Base-by-base conservation (phyloP, 2,329 filamentous ascomycete genomes). In the Phaeosphaeriaceae sp. region DNA sequence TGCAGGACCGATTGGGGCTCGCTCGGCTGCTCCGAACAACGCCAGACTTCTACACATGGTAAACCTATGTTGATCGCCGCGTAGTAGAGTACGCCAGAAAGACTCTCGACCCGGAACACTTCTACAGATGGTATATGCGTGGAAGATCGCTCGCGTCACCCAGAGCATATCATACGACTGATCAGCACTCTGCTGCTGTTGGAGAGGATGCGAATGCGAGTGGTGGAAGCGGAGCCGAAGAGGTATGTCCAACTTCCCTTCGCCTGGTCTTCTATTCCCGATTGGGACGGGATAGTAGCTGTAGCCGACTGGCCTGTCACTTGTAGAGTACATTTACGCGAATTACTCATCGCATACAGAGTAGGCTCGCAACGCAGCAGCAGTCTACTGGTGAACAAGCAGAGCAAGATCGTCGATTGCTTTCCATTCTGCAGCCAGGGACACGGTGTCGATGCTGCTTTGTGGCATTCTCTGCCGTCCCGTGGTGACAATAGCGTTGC, bases 191-290 rank as follows among this genome's bases (percentile, higher is more conserved):
- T 51, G 45, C 57, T 45, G 51, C 51, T 51, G 45, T 56, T 45
- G 51, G 62, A 62, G 53, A 56, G 52, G 54, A 66, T 66, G 60
- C 64, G 65, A 61, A 56, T 63, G 65, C 63, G 62, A 69, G 55
- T 10, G 41, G 54, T 64, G 60, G 57, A 69, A 54, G 64, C 57
- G 60, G 62, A 67, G 61, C 70, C 66, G 68, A 61, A 51, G 40
- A 13, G n/a, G 42, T 24, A 45, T 27, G 27, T 42, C 20, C 42
- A 21, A 11, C 7, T 45, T 36, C 31, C 19, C 48, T 11, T 36
- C 31, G 31, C 13, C 20, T 15, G 24, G 25, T 31, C 25, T 49
- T n/a, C 31, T 48, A 19, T 27, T 33, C 25, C 24, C 10, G 17
- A 36, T 48, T n/a, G 22, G 22, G 25, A 15, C 24, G 46, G 7